phyloP scores from a whole-genome alignment of 495 filamentous ascomycete genomes.

The Endocarpon pusillum region DNA sequence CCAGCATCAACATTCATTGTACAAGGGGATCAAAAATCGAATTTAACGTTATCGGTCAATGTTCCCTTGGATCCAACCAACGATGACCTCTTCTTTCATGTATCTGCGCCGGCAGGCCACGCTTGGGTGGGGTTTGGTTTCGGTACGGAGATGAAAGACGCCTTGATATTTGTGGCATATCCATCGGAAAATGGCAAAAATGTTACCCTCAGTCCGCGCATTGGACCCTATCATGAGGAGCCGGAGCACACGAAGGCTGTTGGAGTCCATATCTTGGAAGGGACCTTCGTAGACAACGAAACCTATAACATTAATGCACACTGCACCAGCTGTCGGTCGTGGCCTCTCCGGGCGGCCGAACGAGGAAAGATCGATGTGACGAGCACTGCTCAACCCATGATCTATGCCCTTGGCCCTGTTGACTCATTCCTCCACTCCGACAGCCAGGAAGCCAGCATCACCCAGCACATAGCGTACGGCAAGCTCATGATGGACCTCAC shows the following conservation, averaged over 20 bases:
- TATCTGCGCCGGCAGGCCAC: constrained; percentile 23
- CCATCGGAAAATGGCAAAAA: constrained; percentile 23
- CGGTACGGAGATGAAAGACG: constrained; percentile 31
- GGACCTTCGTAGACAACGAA: constrained; percentile 23
- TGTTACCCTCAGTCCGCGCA: constrained; percentile 32
- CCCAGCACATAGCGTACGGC: constrained; percentile 32
- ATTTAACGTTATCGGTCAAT: constrained; percentile 29
- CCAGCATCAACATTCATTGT: constrained; percentile 18
- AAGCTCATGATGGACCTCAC: constrained; percentile 35
- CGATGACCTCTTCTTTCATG: constrained; percentile 29
- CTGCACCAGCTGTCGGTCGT: constrained; percentile 30
- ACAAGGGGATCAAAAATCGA: constrained; percentile 9
- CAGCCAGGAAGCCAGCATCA: constrained; percentile 22
- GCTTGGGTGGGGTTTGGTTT: constrained; percentile 35
- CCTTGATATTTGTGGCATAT: constrained; percentile 36
- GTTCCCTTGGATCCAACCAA: constrained; percentile 18
- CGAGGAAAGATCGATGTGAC: constrained; percentile 20
- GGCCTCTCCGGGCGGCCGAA: too few species aligned
- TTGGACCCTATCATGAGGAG: constrained; percentile 27
- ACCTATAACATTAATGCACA: constrained; percentile 26
- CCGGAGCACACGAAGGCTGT: constrained; percentile 26
- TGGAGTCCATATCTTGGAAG: constrained; percentile 21
- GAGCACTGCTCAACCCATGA: constrained; percentile 26
- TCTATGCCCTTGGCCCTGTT: constrained; percentile 37
- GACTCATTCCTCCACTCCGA: constrained; percentile 20